Evolutionary conservation across 2,329 filamentous ascomycete genomes (phyloP).

Genomic region (Zymoseptoria crescenta): DNA sequence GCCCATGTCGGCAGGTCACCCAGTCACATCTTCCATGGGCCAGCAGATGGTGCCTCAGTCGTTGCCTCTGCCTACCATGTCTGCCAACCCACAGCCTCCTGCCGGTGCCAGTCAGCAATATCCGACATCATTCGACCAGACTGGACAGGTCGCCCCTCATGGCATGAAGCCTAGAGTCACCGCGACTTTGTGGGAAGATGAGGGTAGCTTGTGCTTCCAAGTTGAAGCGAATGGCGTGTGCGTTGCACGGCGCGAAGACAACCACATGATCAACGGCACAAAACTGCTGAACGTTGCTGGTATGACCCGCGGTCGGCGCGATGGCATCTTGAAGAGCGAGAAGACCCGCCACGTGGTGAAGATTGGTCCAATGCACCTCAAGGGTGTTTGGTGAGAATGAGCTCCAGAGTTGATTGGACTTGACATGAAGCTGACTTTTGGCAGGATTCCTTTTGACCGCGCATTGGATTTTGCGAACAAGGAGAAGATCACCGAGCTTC

Average conservation of each 20-base stretch:
- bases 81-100: constrained; percentile 16
- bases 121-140: constrained; percentile 60
- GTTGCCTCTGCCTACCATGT: constrained; percentile 47
- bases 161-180: constrained; percentile 96
- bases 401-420: neutral
- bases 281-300: constrained; percentile 95
- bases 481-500: constrained; percentile 93
- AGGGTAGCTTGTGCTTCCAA: constrained; percentile 94
- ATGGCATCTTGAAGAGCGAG: constrained; percentile 96
- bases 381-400: constrained; percentile 77
- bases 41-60: constrained; percentile 60
- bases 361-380: constrained; percentile 97
- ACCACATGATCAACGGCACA: constrained; percentile 98
- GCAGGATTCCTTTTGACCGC: constrained; percentile 93
- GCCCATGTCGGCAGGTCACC: constrained; percentile 64
- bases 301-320: constrained; percentile 91
- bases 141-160: constrained; percentile 84
- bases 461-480: constrained; percentile 99
- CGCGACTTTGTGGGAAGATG: constrained; percentile 95
- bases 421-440: neutral
- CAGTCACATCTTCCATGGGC: constrained; percentile 63
- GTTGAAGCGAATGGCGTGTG: constrained; percentile 95
- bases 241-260: constrained; percentile 90
- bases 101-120: constrained; percentile 15
- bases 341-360: constrained; percentile 96